Percentiles rank a stretch among this genome's conserved stretches.
These are phyloP conservation scores for Alternaria sp. DNA, from an alignment of 2,329 filamentous ascomycete genomes.

Conservation along the genomic window DNA sequence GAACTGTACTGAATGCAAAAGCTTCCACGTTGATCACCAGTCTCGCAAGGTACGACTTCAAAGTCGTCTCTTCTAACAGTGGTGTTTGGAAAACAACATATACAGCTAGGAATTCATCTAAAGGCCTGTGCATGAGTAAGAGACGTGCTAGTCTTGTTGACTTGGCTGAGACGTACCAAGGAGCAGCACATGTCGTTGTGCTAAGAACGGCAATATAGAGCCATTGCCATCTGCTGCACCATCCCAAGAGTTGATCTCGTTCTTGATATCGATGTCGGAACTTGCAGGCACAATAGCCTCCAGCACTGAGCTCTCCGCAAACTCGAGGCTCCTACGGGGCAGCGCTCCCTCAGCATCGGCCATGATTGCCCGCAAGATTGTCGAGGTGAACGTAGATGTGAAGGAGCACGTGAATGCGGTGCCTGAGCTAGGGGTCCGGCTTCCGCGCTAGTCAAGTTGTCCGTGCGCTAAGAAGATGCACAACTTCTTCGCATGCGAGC, in stretches of 20 bases:
- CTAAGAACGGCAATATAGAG: slow-evolving; percentile 64
- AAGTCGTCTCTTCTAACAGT: slow-evolving; percentile 63
- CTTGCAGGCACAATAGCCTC: slow-evolving; percentile 52
- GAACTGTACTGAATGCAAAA: slow-evolving; percentile 64
- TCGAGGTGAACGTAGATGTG: slow-evolving; percentile 11
- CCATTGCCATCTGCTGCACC: slow-evolving; percentile 56
- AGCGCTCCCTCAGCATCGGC: slow-evolving; percentile 30
- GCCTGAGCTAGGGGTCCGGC: slow-evolving; percentile 14
- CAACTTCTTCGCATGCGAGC: slow-evolving; percentile 11
- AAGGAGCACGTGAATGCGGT: slow-evolving; percentile 32
- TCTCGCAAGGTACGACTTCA: slow-evolving; percentile 68
- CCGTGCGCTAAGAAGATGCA: slow-evolving; percentile 13
- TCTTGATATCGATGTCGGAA: slow-evolving; percentile 48
- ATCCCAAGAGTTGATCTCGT: slow-evolving; percentile 56
- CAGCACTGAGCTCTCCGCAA: slow-evolving; percentile 51
- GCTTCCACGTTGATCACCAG: slow-evolving; percentile 73
- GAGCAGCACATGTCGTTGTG: slow-evolving; percentile 71
- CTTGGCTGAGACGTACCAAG: slow-evolving; percentile 67
- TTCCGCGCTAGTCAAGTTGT: slow-evolving; percentile 7
- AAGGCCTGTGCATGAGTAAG: slow-evolving; percentile 61
- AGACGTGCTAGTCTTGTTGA: slow-evolving; percentile 53
- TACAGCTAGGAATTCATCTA: slow-evolving; percentile 77
- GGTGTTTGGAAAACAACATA: slow-evolving; percentile 74
- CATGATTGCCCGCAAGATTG: slow-evolving; percentile 26
- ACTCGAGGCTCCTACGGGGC: slow-evolving; percentile 47